Evolutionary conservation across 495 filamentous ascomycete genomes (phyloP).

Genomic region (Acidomyces sp.): DNA sequence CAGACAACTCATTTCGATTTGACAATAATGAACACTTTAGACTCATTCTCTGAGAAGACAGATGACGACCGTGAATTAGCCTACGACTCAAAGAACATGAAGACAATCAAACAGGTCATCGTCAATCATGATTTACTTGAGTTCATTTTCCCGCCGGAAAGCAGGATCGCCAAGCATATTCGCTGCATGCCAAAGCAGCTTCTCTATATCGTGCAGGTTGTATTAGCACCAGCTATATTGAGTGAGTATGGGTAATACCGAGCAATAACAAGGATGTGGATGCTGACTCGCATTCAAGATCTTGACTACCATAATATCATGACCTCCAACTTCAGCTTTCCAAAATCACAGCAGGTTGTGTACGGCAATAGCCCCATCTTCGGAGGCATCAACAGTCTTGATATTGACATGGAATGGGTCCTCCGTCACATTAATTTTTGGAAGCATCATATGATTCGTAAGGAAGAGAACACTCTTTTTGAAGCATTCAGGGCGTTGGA

Average conservation of each 20-base stretch:
- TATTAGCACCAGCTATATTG: constrained; percentile 22
- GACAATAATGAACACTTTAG: too few relatives aligned
- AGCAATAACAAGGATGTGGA: too few relatives aligned
- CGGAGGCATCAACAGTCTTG: constrained; percentile 14
- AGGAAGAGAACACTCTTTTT: constrained; percentile 17
- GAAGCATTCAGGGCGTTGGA: constrained; percentile 13
- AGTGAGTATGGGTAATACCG: too few relatives aligned
- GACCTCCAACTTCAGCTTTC: constrained; percentile 17
- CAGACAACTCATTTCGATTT: too few relatives aligned
- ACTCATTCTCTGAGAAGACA: constrained; percentile 5
- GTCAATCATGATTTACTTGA: constrained; percentile 5
- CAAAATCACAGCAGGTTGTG: constrained; percentile 21
- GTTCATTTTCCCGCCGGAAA: not conserved
- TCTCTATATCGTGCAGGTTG: constrained; percentile 22
- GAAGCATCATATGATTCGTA: constrained; percentile 25
- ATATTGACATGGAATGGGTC: constrained; percentile 24
- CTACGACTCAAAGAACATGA: constrained; percentile 8
- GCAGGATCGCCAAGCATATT: not conserved
- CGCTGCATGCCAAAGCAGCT: constrained; percentile 2
- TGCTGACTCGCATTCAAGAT: too few relatives aligned
- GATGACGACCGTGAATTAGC: not conserved
- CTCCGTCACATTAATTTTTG: constrained; percentile 30
- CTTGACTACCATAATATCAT: not conserved
- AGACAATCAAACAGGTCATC: constrained; percentile 1
- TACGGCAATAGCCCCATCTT: constrained; percentile 25